These are phyloP conservation scores for Hymenotorrendiella dingleyae DNA, from an alignment of 2,329 filamentous ascomycete genomes.

Conservation along the genomic window DNA sequence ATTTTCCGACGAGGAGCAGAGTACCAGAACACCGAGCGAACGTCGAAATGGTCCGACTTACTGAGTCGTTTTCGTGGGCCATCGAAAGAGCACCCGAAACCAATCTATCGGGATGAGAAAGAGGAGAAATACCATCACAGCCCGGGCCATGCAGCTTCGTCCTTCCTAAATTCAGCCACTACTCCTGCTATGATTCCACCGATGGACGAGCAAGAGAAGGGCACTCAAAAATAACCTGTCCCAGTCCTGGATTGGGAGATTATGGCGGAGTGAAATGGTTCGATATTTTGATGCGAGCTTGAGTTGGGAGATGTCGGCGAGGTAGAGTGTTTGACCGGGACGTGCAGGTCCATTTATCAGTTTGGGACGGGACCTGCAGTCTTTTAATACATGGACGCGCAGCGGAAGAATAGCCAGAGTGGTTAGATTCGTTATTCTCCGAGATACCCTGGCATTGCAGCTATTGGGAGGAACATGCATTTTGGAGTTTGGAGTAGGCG, in stretches of 20 bases:
- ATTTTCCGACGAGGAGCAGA: slow-evolving; percentile 1
- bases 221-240: background rate
- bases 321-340: too few relatives aligned
- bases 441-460: background rate
- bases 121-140: slow-evolving; percentile 18
- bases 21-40: slow-evolving; percentile 2
- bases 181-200: slow-evolving; percentile 14
- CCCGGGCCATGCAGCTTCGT: slow-evolving; percentile 15
- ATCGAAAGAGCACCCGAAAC: slow-evolving; percentile 3
- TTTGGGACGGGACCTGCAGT: too few relatives aligned
- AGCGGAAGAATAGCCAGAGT: too few relatives aligned
- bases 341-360: too few relatives aligned
- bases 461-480: background rate
- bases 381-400: too few relatives aligned
- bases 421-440: background rate
- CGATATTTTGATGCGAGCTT: too few relatives aligned
- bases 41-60: slow-evolving; percentile 5
- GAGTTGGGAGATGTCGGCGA: too few relatives aligned
- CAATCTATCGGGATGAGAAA: slow-evolving; percentile 10
- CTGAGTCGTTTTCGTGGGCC: slow-evolving; percentile 6
- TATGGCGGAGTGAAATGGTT: too few relatives aligned
- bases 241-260: too few relatives aligned
- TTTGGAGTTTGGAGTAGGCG: background rate
- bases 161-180: slow-evolving; percentile 18
- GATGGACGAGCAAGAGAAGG: background rate